Percentiles rank a stretch among this genome's conserved stretches.
These are phyloP conservation scores for Glaciozyma martinii DNA, from an alignment of 768 basidiomycete genomes.

Conservation along the genomic window DNA sequence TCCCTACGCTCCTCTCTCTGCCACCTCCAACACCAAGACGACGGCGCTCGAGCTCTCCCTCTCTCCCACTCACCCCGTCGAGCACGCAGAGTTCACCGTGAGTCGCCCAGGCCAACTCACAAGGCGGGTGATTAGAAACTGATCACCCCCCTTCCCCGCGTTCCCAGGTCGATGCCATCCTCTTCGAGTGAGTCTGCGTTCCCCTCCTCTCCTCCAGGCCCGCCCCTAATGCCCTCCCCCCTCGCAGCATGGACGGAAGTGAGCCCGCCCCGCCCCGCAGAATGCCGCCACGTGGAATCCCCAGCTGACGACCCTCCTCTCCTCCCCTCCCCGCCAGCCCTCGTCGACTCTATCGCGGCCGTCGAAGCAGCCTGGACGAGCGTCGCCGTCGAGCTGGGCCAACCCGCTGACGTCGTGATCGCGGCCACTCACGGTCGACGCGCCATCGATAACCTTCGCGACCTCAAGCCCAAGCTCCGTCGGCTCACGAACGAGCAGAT, in stretches of 20 bases:
- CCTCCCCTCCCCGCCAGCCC: slow-evolving; percentile 35
- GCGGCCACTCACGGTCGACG: slow-evolving; percentile 70
- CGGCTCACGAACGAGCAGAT: slow-evolving; percentile 31
- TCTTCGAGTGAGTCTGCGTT: slow-evolving; percentile 41
- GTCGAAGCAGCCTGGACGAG: slow-evolving; percentile 69
- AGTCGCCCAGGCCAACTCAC: background rate
- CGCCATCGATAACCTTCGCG: slow-evolving; percentile 61
- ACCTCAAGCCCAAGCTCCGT: slow-evolving; percentile 37
- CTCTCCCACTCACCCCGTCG: slow-evolving; percentile 19
- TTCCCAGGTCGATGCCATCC: slow-evolving; percentile 7
- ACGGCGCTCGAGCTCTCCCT: background rate
- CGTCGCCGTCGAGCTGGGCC: slow-evolving; percentile 60
- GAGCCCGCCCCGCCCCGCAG: background rate
- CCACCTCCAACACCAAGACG: background rate
- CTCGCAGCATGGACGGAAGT: slow-evolving; percentile 49
- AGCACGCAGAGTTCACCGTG: slow-evolving; percentile 6
- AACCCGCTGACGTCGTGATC: slow-evolving; percentile 59
- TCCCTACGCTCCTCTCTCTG: background rate
- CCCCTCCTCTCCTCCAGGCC: too few species aligned
- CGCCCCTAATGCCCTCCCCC: too few species aligned
- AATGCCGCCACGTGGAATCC: too few species aligned
- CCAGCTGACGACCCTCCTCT: too few species aligned
- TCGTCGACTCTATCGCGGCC: slow-evolving; percentile 63
- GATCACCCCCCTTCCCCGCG: background rate
- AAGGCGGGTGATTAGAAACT: background rate